Evolutionary conservation across 345 rosid species (phyloP).

Genomic region (Rhodamnia argentea): DNA sequence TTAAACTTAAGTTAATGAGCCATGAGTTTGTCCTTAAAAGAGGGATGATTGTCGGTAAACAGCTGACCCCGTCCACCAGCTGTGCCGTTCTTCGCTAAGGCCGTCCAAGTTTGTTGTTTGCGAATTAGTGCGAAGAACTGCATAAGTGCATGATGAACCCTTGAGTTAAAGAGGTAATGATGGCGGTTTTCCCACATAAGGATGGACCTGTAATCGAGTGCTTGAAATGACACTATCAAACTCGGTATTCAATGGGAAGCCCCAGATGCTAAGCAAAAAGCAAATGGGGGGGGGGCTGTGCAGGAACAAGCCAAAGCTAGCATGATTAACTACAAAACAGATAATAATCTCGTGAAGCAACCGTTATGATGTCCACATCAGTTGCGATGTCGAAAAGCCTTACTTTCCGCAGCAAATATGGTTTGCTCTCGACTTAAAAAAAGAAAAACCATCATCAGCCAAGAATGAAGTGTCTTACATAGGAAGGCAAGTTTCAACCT

Average conservation of each 20-base stretch:
- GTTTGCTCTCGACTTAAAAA: not conserved
- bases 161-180: not conserved
- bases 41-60: not conserved
- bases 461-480: not conserved
- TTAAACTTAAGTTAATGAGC: not conserved
- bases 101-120: not conserved
- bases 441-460: not conserved
- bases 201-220: not conserved
- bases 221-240: not conserved
- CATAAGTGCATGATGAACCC: not conserved
- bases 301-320: not conserved
- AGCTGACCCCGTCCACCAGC: not conserved
- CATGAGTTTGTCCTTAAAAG: not conserved
- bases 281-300: not conserved
- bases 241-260: not conserved
- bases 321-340: not conserved
- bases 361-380: not conserved
- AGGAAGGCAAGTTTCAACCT: not conserved
- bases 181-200: not conserved
- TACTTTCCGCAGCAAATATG: not conserved
- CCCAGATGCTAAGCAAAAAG: not conserved
- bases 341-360: not conserved
- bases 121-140: not conserved
- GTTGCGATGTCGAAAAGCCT: not conserved
- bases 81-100: not conserved